Evolutionary conservation across 129 eudicot species (phyloP).

Genomic region (Helichrysum umbraculigerum): DNA sequence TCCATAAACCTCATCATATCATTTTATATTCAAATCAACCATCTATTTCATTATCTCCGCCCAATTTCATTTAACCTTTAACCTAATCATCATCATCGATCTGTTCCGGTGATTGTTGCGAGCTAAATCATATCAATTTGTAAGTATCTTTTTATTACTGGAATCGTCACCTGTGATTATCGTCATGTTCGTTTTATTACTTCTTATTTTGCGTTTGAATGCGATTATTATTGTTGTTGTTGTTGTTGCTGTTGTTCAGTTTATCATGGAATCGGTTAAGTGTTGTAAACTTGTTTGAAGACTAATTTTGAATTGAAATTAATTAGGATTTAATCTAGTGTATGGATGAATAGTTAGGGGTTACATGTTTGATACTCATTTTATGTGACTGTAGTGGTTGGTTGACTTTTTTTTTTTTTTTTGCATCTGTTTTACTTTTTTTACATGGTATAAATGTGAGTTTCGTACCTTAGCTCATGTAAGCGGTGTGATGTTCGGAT

Average conservation of each 20-base stretch:
- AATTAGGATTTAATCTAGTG: not conserved
- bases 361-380: not conserved
- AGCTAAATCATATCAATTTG: not conserved
- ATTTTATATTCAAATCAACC: not conserved
- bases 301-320: not conserved
- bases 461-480: conserved; percentile 11
- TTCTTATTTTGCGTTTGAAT: conserved; percentile 2
- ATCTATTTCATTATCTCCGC: not conserved
- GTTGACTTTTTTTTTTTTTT: conserved; percentile 20
- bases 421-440: too few species aligned
- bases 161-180: not conserved
- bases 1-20: not conserved
- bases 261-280: not conserved
- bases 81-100: not conserved
- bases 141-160: not conserved
- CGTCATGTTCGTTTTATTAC: not conserved
- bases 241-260: not conserved
- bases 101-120: not conserved
- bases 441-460: not conserved
- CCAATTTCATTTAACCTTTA: not conserved
- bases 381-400: not conserved
- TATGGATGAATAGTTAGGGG: not conserved
- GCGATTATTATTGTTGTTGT: not conserved
- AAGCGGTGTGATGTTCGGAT: conserved; percentile 15
- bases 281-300: conserved; percentile 21